Evolutionary conservation across 2,329 filamentous ascomycete species (phyloP).

Genomic region (Ceratocystis ficicola): DNA sequence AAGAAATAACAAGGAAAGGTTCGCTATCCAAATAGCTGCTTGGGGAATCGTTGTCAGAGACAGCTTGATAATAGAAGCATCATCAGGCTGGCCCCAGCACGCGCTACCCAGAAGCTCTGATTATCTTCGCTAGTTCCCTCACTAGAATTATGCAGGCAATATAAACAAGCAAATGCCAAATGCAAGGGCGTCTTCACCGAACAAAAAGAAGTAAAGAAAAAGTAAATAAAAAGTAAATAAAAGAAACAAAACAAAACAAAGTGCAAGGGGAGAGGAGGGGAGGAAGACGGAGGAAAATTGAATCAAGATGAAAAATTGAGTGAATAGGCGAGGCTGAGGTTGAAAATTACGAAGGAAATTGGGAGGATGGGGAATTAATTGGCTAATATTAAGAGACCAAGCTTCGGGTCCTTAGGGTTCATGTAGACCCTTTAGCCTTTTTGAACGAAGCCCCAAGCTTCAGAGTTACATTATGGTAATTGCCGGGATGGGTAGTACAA

Average conservation of each 20-base stretch:
- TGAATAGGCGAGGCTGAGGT: neutral
- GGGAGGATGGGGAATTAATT: neutral
- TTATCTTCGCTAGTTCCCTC: too few species aligned
- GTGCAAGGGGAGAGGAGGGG: neutral
- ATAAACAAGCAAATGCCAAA: too few species aligned
- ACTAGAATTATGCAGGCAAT: too few species aligned
- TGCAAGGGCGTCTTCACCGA: too few species aligned
- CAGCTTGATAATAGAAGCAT: too few species aligned
- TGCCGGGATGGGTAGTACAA: too few species aligned
- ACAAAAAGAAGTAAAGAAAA: neutral
- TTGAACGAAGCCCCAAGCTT: conserved; percentile 5
- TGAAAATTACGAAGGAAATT: neutral
- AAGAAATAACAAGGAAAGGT: neutral
- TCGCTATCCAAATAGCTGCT: too few species aligned
- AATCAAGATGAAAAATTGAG: neutral
- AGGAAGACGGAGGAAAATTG: neutral
- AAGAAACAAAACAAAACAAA: neutral
- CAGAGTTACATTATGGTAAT: conserved; percentile 10
- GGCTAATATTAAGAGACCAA: neutral
- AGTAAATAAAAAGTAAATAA: neutral
- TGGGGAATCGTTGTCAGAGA: too few species aligned
- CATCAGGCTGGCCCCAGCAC: too few species aligned
- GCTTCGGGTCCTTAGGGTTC: neutral
- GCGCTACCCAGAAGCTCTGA: too few species aligned
- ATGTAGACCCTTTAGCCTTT: neutral